phyloP scores from a whole-genome alignment of 371 early-diverging fungal genomes.

The Neoconidiobolus thromboides region DNA sequence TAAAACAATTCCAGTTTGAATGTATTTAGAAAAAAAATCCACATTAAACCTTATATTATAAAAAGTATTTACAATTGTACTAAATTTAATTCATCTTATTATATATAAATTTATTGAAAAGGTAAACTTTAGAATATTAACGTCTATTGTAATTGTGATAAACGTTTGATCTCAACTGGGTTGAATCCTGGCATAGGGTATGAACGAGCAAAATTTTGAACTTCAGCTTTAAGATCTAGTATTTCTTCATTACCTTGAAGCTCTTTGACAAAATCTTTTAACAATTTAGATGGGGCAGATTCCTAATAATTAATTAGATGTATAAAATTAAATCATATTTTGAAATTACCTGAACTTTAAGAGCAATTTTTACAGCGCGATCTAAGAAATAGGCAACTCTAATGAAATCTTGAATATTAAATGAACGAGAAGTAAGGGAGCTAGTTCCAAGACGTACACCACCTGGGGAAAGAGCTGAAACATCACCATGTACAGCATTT shows the following conservation, averaged over 20 bases:
- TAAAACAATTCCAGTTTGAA: too few species aligned
- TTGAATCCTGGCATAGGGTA: constrained; percentile 80
- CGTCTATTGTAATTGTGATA: neutral
- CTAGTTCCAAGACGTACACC: constrained; percentile 81
- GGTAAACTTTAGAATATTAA: too few species aligned
- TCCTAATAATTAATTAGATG: constrained; percentile 16
- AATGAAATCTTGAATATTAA: constrained; percentile 72
- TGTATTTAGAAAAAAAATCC: too few species aligned
- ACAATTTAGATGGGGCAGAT: constrained; percentile 67
- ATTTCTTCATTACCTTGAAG: constrained; percentile 45
- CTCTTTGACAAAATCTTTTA: constrained; percentile 88
- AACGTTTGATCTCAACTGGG: neutral
- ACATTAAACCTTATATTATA: too few species aligned
- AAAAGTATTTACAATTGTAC: too few species aligned
- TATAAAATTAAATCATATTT: neutral
- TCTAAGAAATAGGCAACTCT: constrained; percentile 69
- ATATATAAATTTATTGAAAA: too few species aligned
- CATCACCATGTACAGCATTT: constrained; percentile 84
- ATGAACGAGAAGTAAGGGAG: constrained; percentile 77
- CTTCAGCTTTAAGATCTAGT: constrained; percentile 61
- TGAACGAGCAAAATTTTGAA: constrained; percentile 70
- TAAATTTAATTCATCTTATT: too few species aligned
- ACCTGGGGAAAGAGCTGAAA: constrained; percentile 74
- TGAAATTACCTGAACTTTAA: constrained; percentile 30
- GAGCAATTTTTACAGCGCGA: constrained; percentile 82